Base-by-base conservation (phyloP, 2,329 filamentous ascomycete species). In the Lojkania enalia region DNA sequence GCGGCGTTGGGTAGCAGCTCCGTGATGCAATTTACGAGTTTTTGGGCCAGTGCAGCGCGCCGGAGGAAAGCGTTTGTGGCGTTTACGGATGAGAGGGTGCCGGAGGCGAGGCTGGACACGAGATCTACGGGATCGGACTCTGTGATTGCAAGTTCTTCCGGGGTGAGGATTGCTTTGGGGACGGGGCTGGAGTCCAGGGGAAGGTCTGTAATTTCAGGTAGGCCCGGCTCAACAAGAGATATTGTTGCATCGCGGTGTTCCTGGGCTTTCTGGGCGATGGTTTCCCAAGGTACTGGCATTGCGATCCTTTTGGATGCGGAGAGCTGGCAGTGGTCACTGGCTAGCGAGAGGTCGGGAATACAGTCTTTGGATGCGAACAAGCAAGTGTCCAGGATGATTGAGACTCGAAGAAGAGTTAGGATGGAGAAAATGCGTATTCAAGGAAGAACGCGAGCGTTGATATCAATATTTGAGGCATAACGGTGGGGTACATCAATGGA, bases 41-140 rank as follows among this genome's bases (percentile, higher is more conserved):
- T 73, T 49, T 79, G 77, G 1, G 80, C 79, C 15, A 83, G 60
- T 3, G 62, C 78, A 19, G 81, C 81, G 30, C 81, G 69, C 33
- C 77, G 69, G 32, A 83, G 64, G 58, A 83, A 84, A 1, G 80
- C 80, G 21, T 69, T 74, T 2, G 71, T 74, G 6, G 83, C 76
- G 13, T 69, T 61, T 1, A 66, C 67, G 21, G 74, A 69, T 9
- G 68, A 74, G 15, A 78, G 54, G 39, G 72, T 63, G 5, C 74
- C 74, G 5, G 63, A 67, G 4, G 75, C 70, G 25, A 83, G 67
- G 39, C 63, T 63, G 14, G 60, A 51, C 1, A 74, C 55, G 1
- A 81, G 67, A 1, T 57, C 49, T 42, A 74, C 71, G n/a, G 77
- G 67, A 4, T 74, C 61, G 29, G 55, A 69, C 46, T 77, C 72